phyloP scores from a whole-genome alignment of 1,284 basidiomycete genomes.

The Apiotrichum laibachii region DNA sequence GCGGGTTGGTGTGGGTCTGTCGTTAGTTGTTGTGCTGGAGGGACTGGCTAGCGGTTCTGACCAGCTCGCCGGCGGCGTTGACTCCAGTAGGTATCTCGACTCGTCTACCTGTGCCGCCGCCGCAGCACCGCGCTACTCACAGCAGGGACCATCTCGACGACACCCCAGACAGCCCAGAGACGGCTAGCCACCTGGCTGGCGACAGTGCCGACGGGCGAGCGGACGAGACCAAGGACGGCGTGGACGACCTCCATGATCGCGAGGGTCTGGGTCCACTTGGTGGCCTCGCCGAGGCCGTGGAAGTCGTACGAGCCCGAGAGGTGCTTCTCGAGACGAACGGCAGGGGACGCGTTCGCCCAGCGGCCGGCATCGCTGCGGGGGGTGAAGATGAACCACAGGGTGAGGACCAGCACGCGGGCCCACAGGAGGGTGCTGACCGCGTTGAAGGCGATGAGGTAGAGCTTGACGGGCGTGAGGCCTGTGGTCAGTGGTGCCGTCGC shows the following conservation, averaged over 20 bases:
- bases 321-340: slow-evolving; percentile 53
- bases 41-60: neutral
- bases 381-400: slow-evolving; percentile 43
- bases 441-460: slow-evolving; percentile 78
- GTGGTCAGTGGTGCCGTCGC: neutral
- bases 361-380: slow-evolving; percentile 21
- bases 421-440: slow-evolving; percentile 68
- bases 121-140: slow-evolving; percentile 34
- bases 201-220: slow-evolving; percentile 77
- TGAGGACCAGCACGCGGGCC: slow-evolving; percentile 63
- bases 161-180: slow-evolving; percentile 82
- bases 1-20: slow-evolving; percentile 68
- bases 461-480: slow-evolving; percentile 39
- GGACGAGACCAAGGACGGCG: slow-evolving; percentile 75
- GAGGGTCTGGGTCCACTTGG: slow-evolving; percentile 73
- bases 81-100: no score
- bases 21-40: neutral
- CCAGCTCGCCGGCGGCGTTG: no score
- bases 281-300: slow-evolving; percentile 59
- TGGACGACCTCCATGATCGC: slow-evolving; percentile 82
- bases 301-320: slow-evolving; percentile 54
- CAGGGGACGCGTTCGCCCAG: slow-evolving; percentile 32
- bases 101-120: no score
- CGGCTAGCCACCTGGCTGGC: slow-evolving; percentile 81
- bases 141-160: slow-evolving; percentile 60